Base-by-base conservation (phyloP, 2,329 filamentous ascomycete genomes). In the Trichoderma atrobrunneum region DNA sequence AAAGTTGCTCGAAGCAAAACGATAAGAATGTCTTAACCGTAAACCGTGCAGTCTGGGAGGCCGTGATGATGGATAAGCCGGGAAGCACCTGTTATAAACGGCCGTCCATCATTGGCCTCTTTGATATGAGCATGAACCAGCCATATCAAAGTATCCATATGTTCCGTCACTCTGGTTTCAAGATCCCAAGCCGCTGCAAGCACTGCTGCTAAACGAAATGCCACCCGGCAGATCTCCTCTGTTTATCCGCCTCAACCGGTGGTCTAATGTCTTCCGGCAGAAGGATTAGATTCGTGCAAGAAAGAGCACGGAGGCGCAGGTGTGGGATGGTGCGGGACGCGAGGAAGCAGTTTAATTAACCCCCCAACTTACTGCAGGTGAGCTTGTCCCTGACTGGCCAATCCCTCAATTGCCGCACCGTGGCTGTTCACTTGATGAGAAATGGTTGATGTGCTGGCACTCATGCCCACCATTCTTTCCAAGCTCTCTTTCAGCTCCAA, bases 311-410 rank as follows among this genome's bases (percentile, higher is more conserved):
- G 64, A 12, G 64, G 57, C 57, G 65, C 56, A 51, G 11, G 36
- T 69, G 26, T 51, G 57, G 48, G 57, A 69, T 69, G 66, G 66
- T 69, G 66, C 66, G 66, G 39, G 57, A 69, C 28, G 28, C 14
- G 66, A 69, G n/a, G 66, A 69, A 69, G 34, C 66, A 61, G 57
- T 61, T 69, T 51, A 34, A 69, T 69, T 69, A 69, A 61, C 32
- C 57, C 39, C 36, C 56, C 36, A 69, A 60, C 39, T 51, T 21
- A 11, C 39, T 43, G 30, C 51, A 32, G 14, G 24, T 26, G n/a
- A 60, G 54, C 32, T 7, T 32, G 26, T n/a, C 36, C 39, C 39
- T 18, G 10, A 21, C 65, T 57, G 21, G 26, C 21, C 56, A 60
- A 30, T 21, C 21, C n/a, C 28, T 24, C 43, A 65, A 11, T 43